A percentile compares a stretch with the other conserved stretches of the same genome.
These are phyloP conservation scores for Agarophyton chilense DNA, from an alignment of 23 red algal genomes.

Conservation along the genomic window DNA sequence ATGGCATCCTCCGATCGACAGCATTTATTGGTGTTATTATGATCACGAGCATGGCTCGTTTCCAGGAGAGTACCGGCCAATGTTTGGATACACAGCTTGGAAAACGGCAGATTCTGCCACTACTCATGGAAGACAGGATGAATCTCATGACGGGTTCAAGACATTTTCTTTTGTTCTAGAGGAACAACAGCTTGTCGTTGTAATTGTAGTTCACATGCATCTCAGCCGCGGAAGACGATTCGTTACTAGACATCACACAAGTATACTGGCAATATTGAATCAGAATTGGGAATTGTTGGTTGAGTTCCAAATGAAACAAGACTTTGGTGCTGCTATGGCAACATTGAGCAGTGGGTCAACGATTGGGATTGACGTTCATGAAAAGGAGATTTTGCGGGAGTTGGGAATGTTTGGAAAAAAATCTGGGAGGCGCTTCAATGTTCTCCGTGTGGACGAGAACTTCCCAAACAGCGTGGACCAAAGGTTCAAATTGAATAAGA, in stretches of 20 bases:
- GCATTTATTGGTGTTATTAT: slow-evolving; percentile 67
- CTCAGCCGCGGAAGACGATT: slow-evolving; percentile 28
- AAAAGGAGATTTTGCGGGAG: slow-evolving; percentile 6
- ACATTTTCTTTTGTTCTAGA: slow-evolving; percentile 27
- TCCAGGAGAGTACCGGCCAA: slow-evolving; percentile 29
- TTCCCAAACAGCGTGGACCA: slow-evolving; percentile 45
- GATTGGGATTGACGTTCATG: slow-evolving; percentile 10
- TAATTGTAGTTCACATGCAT: slow-evolving; percentile 26
- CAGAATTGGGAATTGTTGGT: slow-evolving; percentile 33
- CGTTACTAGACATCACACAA: slow-evolving; percentile 35
- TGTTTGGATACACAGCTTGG: slow-evolving; percentile 67
- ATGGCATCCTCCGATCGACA: slow-evolving; percentile 56
- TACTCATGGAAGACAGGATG: slow-evolving; percentile 21
- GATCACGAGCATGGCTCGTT: slow-evolving; percentile 53
- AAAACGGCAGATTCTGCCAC: slow-evolving; percentile 40
- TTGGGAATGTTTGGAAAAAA: not conserved
- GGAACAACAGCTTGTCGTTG: slow-evolving; percentile 3
- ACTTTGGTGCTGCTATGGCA: slow-evolving; percentile 38
- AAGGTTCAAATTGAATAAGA: not conserved
- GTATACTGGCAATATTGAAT: slow-evolving; percentile 31
- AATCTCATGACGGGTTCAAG: slow-evolving; percentile 67
- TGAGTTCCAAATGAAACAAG: slow-evolving; percentile 54
- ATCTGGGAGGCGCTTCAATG: slow-evolving; percentile 43
- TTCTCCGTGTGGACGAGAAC: slow-evolving; percentile 23
- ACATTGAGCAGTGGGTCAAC: slow-evolving; percentile 15